A percentile compares a stretch with the other conserved stretches of the same genome.
Conservation (phyloP, 176 grass and related monocot genomes). For the Oropetium thomaeum region DNA sequence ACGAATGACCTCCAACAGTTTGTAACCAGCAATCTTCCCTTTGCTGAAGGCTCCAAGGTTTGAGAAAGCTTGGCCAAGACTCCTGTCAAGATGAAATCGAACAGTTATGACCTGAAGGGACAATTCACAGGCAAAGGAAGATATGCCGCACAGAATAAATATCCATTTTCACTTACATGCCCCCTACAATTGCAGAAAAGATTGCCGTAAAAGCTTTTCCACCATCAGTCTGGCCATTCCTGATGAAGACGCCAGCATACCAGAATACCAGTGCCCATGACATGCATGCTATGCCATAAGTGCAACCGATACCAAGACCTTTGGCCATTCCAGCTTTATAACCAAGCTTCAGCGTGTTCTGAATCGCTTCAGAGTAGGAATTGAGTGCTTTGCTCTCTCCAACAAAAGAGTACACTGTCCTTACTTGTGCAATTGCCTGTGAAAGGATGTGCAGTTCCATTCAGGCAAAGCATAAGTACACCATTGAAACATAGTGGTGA, state of each 20-base stretch:
- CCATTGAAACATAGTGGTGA: background rate
- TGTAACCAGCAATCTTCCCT: conserved; percentile 95
- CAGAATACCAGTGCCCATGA: conserved; percentile 98
- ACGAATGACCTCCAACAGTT: conserved; percentile 83
- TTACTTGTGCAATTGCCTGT: conserved; percentile 93
- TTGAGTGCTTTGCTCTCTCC: conserved; percentile 92
- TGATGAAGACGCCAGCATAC: conserved; percentile 96
- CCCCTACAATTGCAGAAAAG: conserved; percentile 93
- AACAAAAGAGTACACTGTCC: conserved; percentile 96
- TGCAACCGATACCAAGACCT: conserved; percentile 94
- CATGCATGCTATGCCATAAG: conserved; percentile 96
- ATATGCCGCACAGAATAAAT: background rate
- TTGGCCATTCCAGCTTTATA: conserved; percentile 99
- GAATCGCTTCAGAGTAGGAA: conserved; percentile 91
- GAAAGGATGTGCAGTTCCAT: background rate
- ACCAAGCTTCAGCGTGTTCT: conserved; percentile 90
- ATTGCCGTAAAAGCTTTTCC: conserved; percentile 97
- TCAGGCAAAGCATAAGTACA: conserved; percentile 15
- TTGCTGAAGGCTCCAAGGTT: conserved; percentile 99
- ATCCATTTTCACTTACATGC: conserved; percentile 57
- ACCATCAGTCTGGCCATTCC: conserved; percentile 86
- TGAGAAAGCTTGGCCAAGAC: conserved; percentile 95
- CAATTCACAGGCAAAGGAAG: background rate
- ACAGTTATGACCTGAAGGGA: too few relatives aligned
- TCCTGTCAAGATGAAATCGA: conserved; percentile 51